These are phyloP conservation scores for Colletotrichum trifolii DNA, from an alignment of 2,329 filamentous ascomycete species.

Conservation along the genomic window DNA sequence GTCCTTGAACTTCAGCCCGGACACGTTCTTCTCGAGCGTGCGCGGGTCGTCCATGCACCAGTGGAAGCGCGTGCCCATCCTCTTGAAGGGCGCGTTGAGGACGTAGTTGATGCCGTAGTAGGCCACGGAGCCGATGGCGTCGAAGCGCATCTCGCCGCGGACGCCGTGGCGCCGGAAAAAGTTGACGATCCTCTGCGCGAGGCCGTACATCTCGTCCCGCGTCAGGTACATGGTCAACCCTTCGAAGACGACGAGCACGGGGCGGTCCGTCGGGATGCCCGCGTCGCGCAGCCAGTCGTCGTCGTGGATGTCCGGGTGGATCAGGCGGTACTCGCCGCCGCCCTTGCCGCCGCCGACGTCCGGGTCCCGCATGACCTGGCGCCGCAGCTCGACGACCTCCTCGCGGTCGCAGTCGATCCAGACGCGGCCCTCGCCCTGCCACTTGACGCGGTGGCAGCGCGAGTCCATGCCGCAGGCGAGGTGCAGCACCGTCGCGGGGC, in stretches of 20 bases:
- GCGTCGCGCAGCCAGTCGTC: slow-evolving; percentile 43
- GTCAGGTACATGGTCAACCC: slow-evolving; percentile 47
- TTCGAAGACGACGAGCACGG: slow-evolving; percentile 47
- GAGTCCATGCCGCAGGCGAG: slow-evolving; percentile 47
- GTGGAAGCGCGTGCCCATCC: slow-evolving; percentile 21
- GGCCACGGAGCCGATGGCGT: slow-evolving; percentile 11
- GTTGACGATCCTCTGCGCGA: slow-evolving; percentile 40
- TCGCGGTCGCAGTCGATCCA: slow-evolving; percentile 51
- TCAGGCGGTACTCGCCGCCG: slow-evolving; percentile 40
- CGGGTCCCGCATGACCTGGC: slow-evolving; percentile 39
- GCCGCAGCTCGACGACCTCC: slow-evolving; percentile 47
- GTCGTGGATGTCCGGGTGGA: slow-evolving; percentile 41
- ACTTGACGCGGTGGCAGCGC: slow-evolving; percentile 40
- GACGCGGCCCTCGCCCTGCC: slow-evolving; percentile 37
- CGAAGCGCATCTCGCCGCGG: slow-evolving; percentile 28
- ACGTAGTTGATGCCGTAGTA: slow-evolving; percentile 7
- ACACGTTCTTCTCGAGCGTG: slow-evolving; percentile 13
- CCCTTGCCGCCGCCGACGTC: background rate
- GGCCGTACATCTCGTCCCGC: slow-evolving; percentile 39
- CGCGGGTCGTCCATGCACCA: slow-evolving; percentile 22
- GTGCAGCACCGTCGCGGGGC: slow-evolving; percentile 43
- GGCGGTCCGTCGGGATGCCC: slow-evolving; percentile 43
- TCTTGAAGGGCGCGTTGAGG: slow-evolving; percentile 13
- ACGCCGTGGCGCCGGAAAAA: slow-evolving; percentile 43
- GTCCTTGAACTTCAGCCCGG: slow-evolving; percentile 20